phyloP scores from a whole-genome alignment of 2,329 filamentous ascomycete genomes.

The Colletotrichum horii region DNA sequence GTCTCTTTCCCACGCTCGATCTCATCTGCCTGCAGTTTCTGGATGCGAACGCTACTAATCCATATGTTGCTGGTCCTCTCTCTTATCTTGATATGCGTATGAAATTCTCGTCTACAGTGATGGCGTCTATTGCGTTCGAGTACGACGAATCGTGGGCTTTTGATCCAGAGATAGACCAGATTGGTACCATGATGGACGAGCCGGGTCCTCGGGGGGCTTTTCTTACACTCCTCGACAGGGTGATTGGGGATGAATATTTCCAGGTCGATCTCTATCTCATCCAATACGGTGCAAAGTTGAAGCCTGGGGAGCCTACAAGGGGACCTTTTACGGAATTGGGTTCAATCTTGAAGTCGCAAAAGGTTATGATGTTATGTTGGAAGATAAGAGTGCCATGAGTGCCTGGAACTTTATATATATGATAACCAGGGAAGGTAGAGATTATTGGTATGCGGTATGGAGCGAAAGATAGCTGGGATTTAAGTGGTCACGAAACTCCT shows the following conservation, averaged over 20 bases:
- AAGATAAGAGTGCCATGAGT: background rate
- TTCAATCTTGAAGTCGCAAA: background rate
- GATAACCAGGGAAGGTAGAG: background rate
- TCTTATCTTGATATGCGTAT: background rate
- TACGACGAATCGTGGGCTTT: background rate
- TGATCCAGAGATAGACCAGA: background rate
- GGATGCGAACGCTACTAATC: background rate
- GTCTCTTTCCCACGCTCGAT: background rate
- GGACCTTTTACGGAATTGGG: background rate
- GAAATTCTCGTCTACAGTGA: too few relatives aligned
- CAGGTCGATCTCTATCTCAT: fast-evolving
- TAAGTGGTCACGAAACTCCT: background rate
- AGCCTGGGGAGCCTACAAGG: background rate
- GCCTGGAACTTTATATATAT: background rate
- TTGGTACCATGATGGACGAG: background rate
- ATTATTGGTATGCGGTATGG: background rate
- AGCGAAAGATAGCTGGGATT: background rate
- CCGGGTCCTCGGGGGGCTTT: background rate
- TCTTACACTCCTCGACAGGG: background rate
- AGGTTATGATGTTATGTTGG: background rate
- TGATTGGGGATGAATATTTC: background rate
- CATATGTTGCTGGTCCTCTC: background rate
- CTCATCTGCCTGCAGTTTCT: background rate
- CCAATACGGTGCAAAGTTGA: background rate
- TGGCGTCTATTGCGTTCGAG: background rate